Percentiles rank a stretch among this genome's conserved stretches.
phyloP scores from a whole-genome alignment of 805 yeast genomes.

The Candida lessepsii region DNA sequence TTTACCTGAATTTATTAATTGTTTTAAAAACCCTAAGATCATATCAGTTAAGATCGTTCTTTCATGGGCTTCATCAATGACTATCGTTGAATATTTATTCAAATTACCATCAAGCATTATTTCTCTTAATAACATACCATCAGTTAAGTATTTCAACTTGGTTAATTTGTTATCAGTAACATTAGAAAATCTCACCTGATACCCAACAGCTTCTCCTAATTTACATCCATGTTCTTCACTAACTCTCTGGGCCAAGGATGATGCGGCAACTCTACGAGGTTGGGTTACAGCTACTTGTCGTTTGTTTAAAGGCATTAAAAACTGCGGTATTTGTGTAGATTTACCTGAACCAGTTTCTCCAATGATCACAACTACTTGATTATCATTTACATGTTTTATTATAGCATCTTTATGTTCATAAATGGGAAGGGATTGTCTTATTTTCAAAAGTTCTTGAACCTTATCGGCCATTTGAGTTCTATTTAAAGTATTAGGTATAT shows the following conservation, averaged over 20 bases:
- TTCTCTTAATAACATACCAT: constrained; percentile 96
- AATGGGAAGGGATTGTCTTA: constrained; percentile 69
- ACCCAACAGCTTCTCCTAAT: constrained; percentile 84
- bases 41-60: constrained; percentile 90
- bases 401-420: constrained; percentile 68
- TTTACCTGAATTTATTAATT: constrained; percentile 49
- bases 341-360: constrained; percentile 99
- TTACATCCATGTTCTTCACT: constrained; percentile 79
- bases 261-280: constrained; percentile 97
- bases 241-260: constrained; percentile 88
- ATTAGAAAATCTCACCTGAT: constrained; percentile 88
- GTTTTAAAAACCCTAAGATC: constrained; percentile 82
- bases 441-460: constrained; percentile 31
- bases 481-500: constrained; percentile 6
- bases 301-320: constrained; percentile 55
- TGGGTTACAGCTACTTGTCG: constrained; percentile 87
- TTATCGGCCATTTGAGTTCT: constrained; percentile 33
- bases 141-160: constrained; percentile 81
- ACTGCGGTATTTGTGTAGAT: constrained; percentile 95
- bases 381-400: constrained; percentile 48
- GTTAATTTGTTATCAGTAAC: constrained; percentile 52
- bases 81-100: constrained; percentile 65
- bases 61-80: constrained; percentile 97
- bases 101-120: constrained; percentile 71
- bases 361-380: constrained; percentile 75